Conservation (phyloP, 1,284 basidiomycete species). For the Mycosarcoma maydis region DNA sequence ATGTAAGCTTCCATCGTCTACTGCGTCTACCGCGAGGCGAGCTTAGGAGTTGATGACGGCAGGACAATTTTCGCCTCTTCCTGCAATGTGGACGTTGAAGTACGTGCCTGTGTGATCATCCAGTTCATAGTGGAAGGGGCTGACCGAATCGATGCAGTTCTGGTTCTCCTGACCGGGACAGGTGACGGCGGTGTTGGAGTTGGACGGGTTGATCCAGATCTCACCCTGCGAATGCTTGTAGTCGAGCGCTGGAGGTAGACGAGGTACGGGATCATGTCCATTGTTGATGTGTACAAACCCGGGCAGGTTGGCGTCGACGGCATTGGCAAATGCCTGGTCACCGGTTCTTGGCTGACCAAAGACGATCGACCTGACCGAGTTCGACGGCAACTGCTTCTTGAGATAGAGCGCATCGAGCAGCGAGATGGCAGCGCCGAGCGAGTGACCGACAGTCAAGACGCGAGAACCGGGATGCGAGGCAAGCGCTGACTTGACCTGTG, state of each 20-base stretch:
- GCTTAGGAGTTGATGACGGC: slow-evolving; percentile 17
- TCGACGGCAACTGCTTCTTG: slow-evolving; percentile 31
- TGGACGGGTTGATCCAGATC: slow-evolving; percentile 56
- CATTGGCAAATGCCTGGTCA: slow-evolving; percentile 49
- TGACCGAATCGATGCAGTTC: slow-evolving; percentile 50
- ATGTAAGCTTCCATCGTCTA: no score
- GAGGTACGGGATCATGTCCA: slow-evolving; percentile 50
- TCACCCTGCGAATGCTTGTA: slow-evolving; percentile 53
- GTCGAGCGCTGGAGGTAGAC: slow-evolving; percentile 44
- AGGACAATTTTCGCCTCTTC: slow-evolving; percentile 44
- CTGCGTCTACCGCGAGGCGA: no score
- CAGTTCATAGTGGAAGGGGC: slow-evolving; percentile 25
- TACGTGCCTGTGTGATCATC: slow-evolving; percentile 59
- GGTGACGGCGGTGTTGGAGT: slow-evolving; percentile 37
- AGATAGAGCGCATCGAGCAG: slow-evolving; percentile 52
- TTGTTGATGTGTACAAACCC: slow-evolving; percentile 53
- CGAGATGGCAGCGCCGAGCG: slow-evolving; percentile 57
- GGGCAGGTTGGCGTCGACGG: slow-evolving; percentile 47
- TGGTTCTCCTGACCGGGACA: slow-evolving; percentile 64
- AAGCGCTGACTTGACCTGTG: slow-evolving; percentile 46
- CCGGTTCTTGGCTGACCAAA: slow-evolving; percentile 57
- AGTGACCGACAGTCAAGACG: slow-evolving; percentile 55
- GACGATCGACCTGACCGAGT: slow-evolving; percentile 34
- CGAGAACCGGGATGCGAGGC: slow-evolving; percentile 27
- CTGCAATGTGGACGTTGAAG: slow-evolving; percentile 59